phyloP scores from a whole-genome alignment of 2,329 filamentous ascomycete genomes.

The Alternaria tenuissima region DNA sequence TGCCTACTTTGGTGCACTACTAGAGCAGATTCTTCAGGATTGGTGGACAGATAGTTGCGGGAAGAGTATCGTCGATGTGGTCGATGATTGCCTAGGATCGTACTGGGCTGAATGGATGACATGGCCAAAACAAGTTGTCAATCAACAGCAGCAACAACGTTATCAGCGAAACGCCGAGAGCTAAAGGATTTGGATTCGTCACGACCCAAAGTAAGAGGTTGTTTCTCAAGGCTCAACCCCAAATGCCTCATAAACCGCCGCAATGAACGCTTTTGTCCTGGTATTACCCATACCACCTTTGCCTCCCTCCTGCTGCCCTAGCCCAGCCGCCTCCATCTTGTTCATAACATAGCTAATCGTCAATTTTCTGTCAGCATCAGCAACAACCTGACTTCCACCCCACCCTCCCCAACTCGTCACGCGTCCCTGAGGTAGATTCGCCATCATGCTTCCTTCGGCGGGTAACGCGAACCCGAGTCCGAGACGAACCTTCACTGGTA shows the following conservation, averaged over 20 bases:
- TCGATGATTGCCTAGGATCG: conserved; percentile 23
- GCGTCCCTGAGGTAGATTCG: conserved; percentile 22
- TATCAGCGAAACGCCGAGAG: background rate
- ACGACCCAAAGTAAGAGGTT: background rate
- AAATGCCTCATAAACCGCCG: conserved; percentile 22
- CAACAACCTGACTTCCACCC: conserved; percentile 25
- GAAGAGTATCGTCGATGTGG: conserved; percentile 24
- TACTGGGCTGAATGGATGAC: conserved; percentile 25
- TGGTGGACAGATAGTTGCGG: conserved; percentile 38
- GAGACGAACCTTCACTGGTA: conserved; percentile 1
- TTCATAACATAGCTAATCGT: conserved; percentile 33
- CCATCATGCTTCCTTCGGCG: background rate
- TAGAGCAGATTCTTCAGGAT: conserved; percentile 17
- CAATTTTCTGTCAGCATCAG: conserved; percentile 24
- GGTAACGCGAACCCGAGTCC: conserved; percentile 24
- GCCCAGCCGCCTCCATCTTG: conserved; percentile 20
- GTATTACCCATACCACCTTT: conserved; percentile 17
- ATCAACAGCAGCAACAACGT: background rate
- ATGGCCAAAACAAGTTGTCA: conserved; percentile 20
- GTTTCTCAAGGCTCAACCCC: background rate
- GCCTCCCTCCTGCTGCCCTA: background rate
- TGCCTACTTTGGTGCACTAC: conserved; percentile 25
- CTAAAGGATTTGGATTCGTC: background rate
- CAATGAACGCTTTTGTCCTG: conserved; percentile 15
- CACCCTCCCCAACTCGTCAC: conserved; percentile 30